phyloP scores from a whole-genome alignment of 2,329 filamentous ascomycete species.

The Pleurostoma richardsiae region DNA sequence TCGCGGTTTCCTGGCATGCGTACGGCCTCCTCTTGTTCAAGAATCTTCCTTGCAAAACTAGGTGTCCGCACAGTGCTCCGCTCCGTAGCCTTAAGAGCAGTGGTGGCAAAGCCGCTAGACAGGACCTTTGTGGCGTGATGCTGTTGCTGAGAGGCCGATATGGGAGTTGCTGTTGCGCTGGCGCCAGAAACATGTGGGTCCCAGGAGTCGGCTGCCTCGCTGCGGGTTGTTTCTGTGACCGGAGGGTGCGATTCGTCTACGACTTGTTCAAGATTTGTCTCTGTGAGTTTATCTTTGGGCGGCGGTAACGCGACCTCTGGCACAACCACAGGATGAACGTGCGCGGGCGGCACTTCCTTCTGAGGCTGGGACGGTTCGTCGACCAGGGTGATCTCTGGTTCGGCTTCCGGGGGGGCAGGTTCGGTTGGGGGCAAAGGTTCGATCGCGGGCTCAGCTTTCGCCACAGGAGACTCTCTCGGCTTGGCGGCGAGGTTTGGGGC shows the following conservation, averaged over 20 bases:
- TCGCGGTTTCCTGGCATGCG: slow-evolving; percentile 97
- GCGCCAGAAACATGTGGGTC: slow-evolving; percentile 60
- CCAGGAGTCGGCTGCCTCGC: slow-evolving; percentile 82
- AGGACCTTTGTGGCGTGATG: slow-evolving; percentile 54
- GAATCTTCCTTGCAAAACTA: slow-evolving; percentile 77
- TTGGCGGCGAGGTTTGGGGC: slow-evolving; percentile 53
- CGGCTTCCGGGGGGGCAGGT: slow-evolving; percentile 23
- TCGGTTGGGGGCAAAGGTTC: slow-evolving; percentile 33
- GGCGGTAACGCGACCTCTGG: slow-evolving; percentile 57
- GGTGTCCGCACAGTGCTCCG: slow-evolving; percentile 61
- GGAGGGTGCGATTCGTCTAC: slow-evolving; percentile 74
- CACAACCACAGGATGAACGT: slow-evolving; percentile 35
- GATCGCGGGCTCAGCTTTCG: slow-evolving; percentile 37
- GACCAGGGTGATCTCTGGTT: slow-evolving; percentile 27
- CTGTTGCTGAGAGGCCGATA: slow-evolving; percentile 59
- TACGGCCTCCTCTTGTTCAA: slow-evolving; percentile 95
- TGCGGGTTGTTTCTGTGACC: slow-evolving; percentile 77
- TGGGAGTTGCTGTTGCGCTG: slow-evolving; percentile 60
- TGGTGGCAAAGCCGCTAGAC: slow-evolving; percentile 72
- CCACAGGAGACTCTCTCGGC: slow-evolving; percentile 42
- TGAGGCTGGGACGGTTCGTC: slow-evolving; percentile 19
- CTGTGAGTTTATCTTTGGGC: slow-evolving; percentile 78
- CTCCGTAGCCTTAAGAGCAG: slow-evolving; percentile 72
- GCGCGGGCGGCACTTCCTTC: slow-evolving; percentile 19
- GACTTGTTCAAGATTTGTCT: slow-evolving; percentile 88